Evolutionary conservation across 2,329 filamentous ascomycete species (phyloP).

Genomic region (Colletotrichum truncatum): DNA sequence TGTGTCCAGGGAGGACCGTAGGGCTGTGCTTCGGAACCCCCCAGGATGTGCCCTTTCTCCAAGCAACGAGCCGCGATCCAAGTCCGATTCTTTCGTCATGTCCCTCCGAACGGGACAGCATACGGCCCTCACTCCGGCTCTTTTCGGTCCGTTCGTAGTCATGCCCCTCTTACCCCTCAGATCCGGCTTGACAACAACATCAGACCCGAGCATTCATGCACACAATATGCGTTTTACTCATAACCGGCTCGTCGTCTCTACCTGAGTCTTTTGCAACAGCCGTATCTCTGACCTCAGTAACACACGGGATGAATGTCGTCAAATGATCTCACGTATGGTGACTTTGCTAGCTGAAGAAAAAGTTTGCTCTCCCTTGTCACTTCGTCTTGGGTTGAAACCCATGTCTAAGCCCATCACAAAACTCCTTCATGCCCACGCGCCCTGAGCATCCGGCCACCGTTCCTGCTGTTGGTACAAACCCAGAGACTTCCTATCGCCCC

Average conservation of each 20-base stretch:
- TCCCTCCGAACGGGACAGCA: slow-evolving; percentile 6
- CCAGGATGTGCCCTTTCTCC: background rate
- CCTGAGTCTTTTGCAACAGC: background rate
- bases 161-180: background rate
- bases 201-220: slow-evolving; percentile 8
- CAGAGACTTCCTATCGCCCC: too few species aligned
- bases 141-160: background rate
- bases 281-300: background rate
- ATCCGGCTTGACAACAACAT: background rate
- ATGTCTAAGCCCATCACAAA: slow-evolving; percentile 7
- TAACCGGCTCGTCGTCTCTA: background rate
- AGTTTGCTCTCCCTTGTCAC: background rate
- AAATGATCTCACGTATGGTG: too few species aligned
- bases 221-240: background rate
- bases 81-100: too few species aligned
- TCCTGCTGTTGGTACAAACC: too few species aligned
- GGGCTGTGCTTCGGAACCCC: background rate
- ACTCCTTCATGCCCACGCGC: background rate
- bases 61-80: too few species aligned
- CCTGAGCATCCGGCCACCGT: background rate
- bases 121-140: background rate
- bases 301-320: too few species aligned
- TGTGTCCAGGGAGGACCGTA: background rate
- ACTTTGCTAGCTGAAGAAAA: too few species aligned
- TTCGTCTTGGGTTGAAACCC: slow-evolving; percentile 1